A percentile compares a stretch with the other conserved stretches of the same genome.
These are phyloP conservation scores for Afroboletus lepidellus DNA, from an alignment of 1,284 basidiomycete genomes.

Conservation along the genomic window DNA sequence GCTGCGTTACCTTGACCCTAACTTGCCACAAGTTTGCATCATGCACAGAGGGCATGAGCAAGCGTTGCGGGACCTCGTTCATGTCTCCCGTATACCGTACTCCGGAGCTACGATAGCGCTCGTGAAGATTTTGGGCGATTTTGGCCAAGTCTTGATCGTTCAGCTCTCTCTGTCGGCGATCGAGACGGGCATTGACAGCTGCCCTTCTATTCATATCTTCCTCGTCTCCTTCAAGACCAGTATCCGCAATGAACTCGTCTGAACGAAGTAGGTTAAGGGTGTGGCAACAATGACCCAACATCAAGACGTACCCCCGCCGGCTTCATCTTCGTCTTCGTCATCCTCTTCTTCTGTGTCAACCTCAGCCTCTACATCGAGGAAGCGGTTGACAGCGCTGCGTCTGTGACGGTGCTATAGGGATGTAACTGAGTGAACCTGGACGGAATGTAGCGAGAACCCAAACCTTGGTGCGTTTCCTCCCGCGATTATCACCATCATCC, in stretches of 20 bases:
- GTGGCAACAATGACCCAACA: not conserved
- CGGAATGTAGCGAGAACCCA: constrained; percentile 6
- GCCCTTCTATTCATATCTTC: constrained; percentile 61
- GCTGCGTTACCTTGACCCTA: constrained; percentile 80
- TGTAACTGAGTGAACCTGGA: constrained; percentile 8
- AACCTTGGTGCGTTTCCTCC: constrained; percentile 60
- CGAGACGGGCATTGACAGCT: constrained; percentile 76
- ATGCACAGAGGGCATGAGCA: constrained; percentile 92
- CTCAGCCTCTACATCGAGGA: constrained; percentile 94
- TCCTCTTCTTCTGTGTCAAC: constrained; percentile 95
- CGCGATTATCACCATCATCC: constrained; percentile 43
- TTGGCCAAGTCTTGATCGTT: constrained; percentile 85
- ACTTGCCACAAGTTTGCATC: constrained; percentile 97
- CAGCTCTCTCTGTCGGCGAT: constrained; percentile 72
- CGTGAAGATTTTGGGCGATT: constrained; percentile 82
- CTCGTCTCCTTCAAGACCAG: constrained; percentile 67
- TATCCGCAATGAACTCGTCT: constrained; percentile 85
- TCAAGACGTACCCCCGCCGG: constrained; percentile 57
- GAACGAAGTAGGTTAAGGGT: constrained; percentile 12
- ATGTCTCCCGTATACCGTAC: constrained; percentile 84
- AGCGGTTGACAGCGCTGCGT: constrained; percentile 67
- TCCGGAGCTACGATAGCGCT: constrained; percentile 73
- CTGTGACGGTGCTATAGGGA: constrained; percentile 58
- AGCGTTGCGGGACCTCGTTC: constrained; percentile 93
- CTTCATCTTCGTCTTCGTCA: constrained; percentile 89